A percentile compares a stretch with the other conserved stretches of the same genome.
Conservation (phyloP, 2,329 filamentous ascomycete species). For the Claviceps purpurea region DNA sequence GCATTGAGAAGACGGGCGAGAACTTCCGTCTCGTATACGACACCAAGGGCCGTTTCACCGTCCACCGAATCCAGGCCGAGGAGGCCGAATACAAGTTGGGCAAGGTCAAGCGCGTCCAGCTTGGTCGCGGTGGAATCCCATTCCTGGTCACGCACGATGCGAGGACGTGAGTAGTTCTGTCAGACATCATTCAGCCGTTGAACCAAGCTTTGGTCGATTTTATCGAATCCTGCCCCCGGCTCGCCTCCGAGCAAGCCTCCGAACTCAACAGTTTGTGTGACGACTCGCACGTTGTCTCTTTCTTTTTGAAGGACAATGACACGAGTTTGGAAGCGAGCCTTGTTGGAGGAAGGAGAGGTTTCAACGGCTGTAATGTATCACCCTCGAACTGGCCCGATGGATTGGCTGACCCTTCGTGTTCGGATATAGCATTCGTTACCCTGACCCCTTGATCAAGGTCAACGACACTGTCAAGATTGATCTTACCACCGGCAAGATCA, state of each 20-base stretch:
- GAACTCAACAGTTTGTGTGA: slow-evolving; percentile 7
- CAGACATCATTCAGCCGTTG: slow-evolving; percentile 99
- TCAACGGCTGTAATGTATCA: slow-evolving; percentile 48
- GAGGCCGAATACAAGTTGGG: slow-evolving; percentile 99
- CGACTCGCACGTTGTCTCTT: background rate
- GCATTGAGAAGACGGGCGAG: slow-evolving; percentile 99
- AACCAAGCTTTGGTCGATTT: slow-evolving; percentile 89
- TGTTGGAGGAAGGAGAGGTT: slow-evolving; percentile 8
- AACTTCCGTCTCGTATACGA: slow-evolving; percentile 99
- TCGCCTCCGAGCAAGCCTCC: slow-evolving; percentile 7
- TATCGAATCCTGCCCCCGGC: slow-evolving; percentile 12
- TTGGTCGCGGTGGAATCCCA: slow-evolving; percentile 99
- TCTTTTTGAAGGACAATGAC: background rate
- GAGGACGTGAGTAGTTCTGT: slow-evolving; percentile 92
- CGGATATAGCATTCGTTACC: slow-evolving; percentile 82
- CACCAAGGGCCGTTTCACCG: slow-evolving; percentile 99
- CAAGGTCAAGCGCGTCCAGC: slow-evolving; percentile 99
- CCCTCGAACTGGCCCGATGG: slow-evolving; percentile 8
- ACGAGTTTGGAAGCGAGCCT: background rate
- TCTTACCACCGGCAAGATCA: slow-evolving; percentile 91
- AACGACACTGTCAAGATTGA: slow-evolving; percentile 99
- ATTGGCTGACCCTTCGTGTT: slow-evolving; percentile 20
- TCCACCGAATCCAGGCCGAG: slow-evolving; percentile 97
- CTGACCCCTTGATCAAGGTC: slow-evolving; percentile 96
- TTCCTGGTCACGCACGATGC: slow-evolving; percentile 99